Evolutionary conservation across 129 eudicot genomes (phyloP), one percentile per base, ranked within the genome.

Genomic region (Glebionis coronaria): DNA sequence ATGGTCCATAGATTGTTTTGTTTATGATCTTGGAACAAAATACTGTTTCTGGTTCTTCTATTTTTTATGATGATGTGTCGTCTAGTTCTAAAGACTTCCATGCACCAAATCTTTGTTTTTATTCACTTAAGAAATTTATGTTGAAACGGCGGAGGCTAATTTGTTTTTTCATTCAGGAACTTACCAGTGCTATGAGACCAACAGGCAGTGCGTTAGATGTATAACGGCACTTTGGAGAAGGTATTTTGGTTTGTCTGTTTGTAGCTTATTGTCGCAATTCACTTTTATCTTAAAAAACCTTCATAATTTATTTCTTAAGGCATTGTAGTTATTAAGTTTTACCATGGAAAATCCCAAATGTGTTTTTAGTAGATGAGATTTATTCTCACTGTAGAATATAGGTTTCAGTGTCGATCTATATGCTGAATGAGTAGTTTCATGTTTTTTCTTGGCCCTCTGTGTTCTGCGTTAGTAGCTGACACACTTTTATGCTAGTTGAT

Each of bases 211-310:
- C 82, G 82, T 78, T 83, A 80, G 85, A 77, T 88, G 88, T 85
- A 70, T 81, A 77, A 69, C 66, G 88, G 85, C 94, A 88, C 75
- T 73, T 70, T 87, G 88, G 88, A 85, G 97, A 88, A 91, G 97
- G 97, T 91, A 91, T 79, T 77, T 81, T 82, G 92, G 96, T 85
- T 78, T 88, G 93, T 81, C 77, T 75, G 73, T 72, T 76, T 75
- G 86, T 84, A 56, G 63, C 56, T 79, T 84, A 58, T 31, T 84
- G 65, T 69, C 63, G 81, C 45, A 27, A 72, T 27, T 68, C 42
- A 12, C 23, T 56, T 21, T 23, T 45, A 42, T 40, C 35, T 44
- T n/a, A 52, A 29, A 14, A 45, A 20, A 35, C 42, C 9, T 63
- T 52, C 28, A 11, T 38, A 18, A 19, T 72, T 35, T 40, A 40